Evolutionary conservation across 768 basidiomycete species (phyloP).

Genomic region (Boletus reticuloceps): DNA sequence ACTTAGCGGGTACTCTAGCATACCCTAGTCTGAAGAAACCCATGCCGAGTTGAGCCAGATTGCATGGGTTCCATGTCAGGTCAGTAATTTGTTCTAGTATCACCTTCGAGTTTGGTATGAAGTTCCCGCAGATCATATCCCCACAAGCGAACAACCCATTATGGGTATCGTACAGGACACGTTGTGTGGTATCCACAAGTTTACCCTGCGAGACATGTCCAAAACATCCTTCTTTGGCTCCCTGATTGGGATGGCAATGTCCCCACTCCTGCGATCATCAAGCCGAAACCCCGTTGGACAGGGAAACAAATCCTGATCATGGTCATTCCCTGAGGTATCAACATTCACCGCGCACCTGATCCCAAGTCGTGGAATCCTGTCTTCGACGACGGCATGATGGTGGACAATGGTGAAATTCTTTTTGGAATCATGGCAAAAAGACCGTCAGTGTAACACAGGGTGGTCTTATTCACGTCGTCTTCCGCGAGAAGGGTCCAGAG

Average conservation of each 20-base stretch:
- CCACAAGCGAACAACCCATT: conserved; percentile 98
- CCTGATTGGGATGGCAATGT: conserved; percentile 96
- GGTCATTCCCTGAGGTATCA: conserved; percentile 93
- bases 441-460: conserved; percentile 96
- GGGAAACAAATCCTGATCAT: conserved; percentile 88
- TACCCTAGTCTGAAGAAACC: conserved; percentile 98
- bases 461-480: conserved; percentile 93
- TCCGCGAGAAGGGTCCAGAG: conserved; percentile 96
- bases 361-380: conserved; percentile 78
- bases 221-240: conserved; percentile 97
- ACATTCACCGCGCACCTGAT: conserved; percentile 80
- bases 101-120: background rate
- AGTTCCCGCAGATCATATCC: conserved; percentile 77
- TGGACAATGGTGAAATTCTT: conserved; percentile 95
- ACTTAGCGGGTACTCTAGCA: conserved; percentile 43
- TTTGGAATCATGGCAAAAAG: conserved; percentile 95
- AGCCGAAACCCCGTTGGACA: conserved; percentile 97
- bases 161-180: conserved; percentile 99
- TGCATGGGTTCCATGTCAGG: conserved; percentile 97
- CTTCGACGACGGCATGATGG: conserved; percentile 90
- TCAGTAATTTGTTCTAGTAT: conserved; percentile 29
- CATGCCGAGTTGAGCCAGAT: conserved; percentile 97
- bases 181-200: conserved; percentile 94
- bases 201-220: too few relatives aligned
- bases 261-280: conserved; percentile 91